Conservation (phyloP, 805 yeast species). For the Yarrowia alimentaria region DNA sequence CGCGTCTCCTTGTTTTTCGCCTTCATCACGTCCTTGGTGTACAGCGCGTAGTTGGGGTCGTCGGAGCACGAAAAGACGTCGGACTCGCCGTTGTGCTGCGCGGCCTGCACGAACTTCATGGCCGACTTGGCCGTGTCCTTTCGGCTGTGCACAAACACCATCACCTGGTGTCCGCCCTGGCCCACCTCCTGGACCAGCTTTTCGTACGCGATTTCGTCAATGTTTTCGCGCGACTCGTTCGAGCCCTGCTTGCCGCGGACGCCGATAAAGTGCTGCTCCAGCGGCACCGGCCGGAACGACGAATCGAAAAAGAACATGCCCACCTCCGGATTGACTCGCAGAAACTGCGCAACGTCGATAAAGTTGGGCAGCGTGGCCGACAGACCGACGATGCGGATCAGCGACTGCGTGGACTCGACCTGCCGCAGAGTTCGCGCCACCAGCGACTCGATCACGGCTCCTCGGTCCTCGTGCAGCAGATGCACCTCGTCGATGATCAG, state of each 20-base stretch:
- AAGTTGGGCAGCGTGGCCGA: slow-evolving; percentile 93
- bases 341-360: slow-evolving; percentile 89
- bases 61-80: slow-evolving; percentile 58
- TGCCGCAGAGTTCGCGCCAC: slow-evolving; percentile 93
- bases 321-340: slow-evolving; percentile 76
- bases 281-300: slow-evolving; percentile 89
- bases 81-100: slow-evolving; percentile 58
- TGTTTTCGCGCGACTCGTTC: slow-evolving; percentile 61
- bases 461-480: slow-evolving; percentile 94
- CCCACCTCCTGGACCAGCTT: slow-evolving; percentile 65
- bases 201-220: slow-evolving; percentile 74
- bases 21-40: slow-evolving; percentile 60
- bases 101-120: slow-evolving; percentile 63
- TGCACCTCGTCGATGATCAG: slow-evolving; percentile 96
- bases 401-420: slow-evolving; percentile 88
- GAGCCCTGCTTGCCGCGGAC: slow-evolving; percentile 84
- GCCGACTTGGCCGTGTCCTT: slow-evolving; percentile 89
- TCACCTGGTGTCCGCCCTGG: slow-evolving; percentile 73
- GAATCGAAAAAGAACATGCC: slow-evolving; percentile 96
- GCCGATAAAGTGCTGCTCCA: slow-evolving; percentile 83
- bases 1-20: slow-evolving; percentile 74
- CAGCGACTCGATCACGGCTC: slow-evolving; percentile 92
- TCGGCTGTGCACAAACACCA: slow-evolving; percentile 95
- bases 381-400: slow-evolving; percentile 90
- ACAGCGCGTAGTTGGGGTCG: slow-evolving; percentile 37